phyloP scores from a whole-genome alignment of 2,329 filamentous ascomycete species.

The Macrophomina tecta region DNA sequence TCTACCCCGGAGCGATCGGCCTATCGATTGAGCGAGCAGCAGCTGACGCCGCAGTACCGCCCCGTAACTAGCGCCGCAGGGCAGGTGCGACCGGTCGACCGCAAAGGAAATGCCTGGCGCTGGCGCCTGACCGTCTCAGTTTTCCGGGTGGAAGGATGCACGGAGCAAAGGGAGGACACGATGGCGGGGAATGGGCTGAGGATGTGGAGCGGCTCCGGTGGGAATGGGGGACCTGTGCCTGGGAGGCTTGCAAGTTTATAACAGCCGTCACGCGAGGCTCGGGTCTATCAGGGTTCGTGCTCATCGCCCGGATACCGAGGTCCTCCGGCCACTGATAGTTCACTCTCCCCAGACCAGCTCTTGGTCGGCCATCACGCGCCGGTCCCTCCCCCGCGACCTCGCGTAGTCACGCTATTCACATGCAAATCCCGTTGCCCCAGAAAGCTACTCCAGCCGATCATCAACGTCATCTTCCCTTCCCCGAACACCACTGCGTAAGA shows the following conservation, averaged over 20 bases:
- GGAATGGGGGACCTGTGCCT: neutral
- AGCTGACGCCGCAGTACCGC: constrained; percentile 9
- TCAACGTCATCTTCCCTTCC: too few species aligned
- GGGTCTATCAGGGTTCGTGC: constrained; percentile 13
- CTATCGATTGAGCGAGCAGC: constrained; percentile 26
- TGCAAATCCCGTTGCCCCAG: neutral
- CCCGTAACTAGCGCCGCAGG: neutral
- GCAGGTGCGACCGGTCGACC: constrained; percentile 1
- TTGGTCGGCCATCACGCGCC: constrained; percentile 15
- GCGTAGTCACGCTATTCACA: constrained; percentile 24
- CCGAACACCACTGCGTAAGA: too few species aligned
- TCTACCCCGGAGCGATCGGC: constrained; percentile 22
- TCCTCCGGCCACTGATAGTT: neutral
- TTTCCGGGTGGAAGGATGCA: constrained; percentile 13
- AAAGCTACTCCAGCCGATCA: too few species aligned
- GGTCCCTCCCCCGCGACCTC: constrained; percentile 1
- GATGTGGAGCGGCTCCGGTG: constrained; percentile 15
- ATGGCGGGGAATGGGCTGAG: constrained; percentile 9
- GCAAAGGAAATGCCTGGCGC: too few species aligned
- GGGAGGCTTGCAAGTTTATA: constrained; percentile 19
- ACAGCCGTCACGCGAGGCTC: constrained; percentile 17
- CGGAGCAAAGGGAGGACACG: constrained; percentile 14
- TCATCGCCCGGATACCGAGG: constrained; percentile 19
- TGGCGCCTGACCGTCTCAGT: constrained; percentile 9
- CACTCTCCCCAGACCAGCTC: neutral